Base-by-base conservation (phyloP, 495 filamentous ascomycete species). In the Penicillium riverlandense region DNA sequence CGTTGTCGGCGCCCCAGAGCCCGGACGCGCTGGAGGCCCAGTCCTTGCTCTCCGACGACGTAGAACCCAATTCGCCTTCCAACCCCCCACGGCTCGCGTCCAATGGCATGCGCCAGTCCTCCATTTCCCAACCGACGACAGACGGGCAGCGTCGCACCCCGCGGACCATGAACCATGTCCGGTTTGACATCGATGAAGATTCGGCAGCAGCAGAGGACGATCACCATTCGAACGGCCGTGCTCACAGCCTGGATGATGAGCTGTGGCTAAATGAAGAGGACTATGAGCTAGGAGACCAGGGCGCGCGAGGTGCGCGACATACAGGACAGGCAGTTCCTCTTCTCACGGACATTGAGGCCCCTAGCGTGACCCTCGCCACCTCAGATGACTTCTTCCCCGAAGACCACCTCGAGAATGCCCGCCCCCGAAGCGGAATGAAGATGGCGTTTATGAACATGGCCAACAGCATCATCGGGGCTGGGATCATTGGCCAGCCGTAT, bases 381-480 rank as follows among this genome's bases (percentile, higher is more conserved):
- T 67, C 70, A 6, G 77, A 80, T 7, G 73, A 76, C 37, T 77
- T 78, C 55, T 69, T 78, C 48, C 69, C 76, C 1, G 78, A 82
- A 53, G 77, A 83, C 8, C 69, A 76, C 35, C 57, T 84, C 32
- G 79, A 82, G 47, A 69, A 58, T 44, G 77, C 78, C 9, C 67
- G 84, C 41, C 82, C 84, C 16, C 78, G 80, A 51, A 85, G 77
- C 55, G 77, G 79, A 16, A 73, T 84, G 73, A 68, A 65, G 41
- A 83, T 77, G 66, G 77, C 81, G 6, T 97, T 98, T 50, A 95
- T 96, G 88, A 98, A 98, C 64, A 98, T 98, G 92, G 90, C 90
- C 36, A 98, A 98, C 62, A 89, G 83, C 50, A 98, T 98, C 54
- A 97, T 98, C 29, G 92, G 92, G 9, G 92, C 92, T 4, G 92